Conservation (phyloP, 192 early-diverging fungal species). For the Phycomyces blakesleeanus region DNA sequence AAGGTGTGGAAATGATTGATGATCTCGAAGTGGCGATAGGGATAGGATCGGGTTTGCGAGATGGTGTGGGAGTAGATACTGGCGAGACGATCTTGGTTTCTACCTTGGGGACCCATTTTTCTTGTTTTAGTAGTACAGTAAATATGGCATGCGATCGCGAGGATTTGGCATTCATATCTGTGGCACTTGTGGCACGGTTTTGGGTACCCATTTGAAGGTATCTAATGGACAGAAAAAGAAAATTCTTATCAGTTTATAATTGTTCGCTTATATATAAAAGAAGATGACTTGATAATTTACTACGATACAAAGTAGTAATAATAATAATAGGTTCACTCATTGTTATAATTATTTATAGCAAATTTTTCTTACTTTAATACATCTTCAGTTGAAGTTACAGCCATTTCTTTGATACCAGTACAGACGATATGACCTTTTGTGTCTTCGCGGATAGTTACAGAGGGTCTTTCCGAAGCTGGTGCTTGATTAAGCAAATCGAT, state of each 20-base stretch:
- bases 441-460: slow-evolving; percentile 80
- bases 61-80: background rate
- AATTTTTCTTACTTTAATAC: slow-evolving; percentile 62
- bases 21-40: slow-evolving; percentile 9
- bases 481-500: slow-evolving; percentile 83
- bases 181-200: slow-evolving; percentile 85
- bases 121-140: slow-evolving; percentile 81
- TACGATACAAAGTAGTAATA: too few species aligned
- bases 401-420: slow-evolving; percentile 76
- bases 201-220: slow-evolving; percentile 66
- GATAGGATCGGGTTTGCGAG: background rate
- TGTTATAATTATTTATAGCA: background rate
- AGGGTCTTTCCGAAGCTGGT: slow-evolving; percentile 50
- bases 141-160: slow-evolving; percentile 98
- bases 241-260: background rate
- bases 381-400: slow-evolving; percentile 63
- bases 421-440: slow-evolving; percentile 80
- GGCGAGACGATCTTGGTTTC: background rate
- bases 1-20: background rate
- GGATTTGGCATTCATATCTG: slow-evolving; percentile 95
- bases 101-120: slow-evolving; percentile 44
- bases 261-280: slow-evolving; percentile 3
- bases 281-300: too few species aligned
- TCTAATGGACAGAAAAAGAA: slow-evolving; percentile 15
- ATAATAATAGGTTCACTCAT: too few species aligned